Base-by-base conservation (phyloP, 2,329 filamentous ascomycete species). In the Alternaria tenuissima region DNA sequence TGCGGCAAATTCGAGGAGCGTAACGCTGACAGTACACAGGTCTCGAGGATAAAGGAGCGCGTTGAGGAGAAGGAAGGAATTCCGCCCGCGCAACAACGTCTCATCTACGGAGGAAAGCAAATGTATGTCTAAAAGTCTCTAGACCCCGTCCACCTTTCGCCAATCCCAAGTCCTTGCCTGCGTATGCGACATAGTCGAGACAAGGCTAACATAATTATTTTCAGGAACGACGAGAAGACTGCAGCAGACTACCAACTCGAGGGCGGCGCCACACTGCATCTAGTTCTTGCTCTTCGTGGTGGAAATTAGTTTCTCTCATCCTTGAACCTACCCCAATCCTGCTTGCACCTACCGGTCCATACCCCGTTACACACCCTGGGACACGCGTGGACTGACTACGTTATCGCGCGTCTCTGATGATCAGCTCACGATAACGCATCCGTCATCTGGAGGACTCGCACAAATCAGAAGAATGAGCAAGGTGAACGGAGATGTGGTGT, bases 11-110 rank as follows among this genome's bases (percentile, higher is more conserved):
- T 14, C 30, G 1, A 3, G 16, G 4, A n/a, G 41, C 22, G 5
- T 20, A 11, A 56, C 42, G 54, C 65, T 72, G 53, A 74, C 44
- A 38, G 4, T 7, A 16, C 8, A 20, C 16, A 96, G 93, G 92
- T 98, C 71, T 90, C 91, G 41, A 89, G 94, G 79, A 98, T 99
- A 86, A 99, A 99, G 86, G 95, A 98, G 82, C 94, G 94, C 75
- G 95, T 99, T 57, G 95, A 99, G 81, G 95, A 99, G 84, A 98
- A 98, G 83, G 95, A 98, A 79, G 95, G 95, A 58, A 99, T 99
- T 73, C 94, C 95, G 43, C 95, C 95, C 1, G 93, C 95, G 18
- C 95, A 99, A 82, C 95, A 99, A 82, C 90, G 95, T 60, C 84
- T 99, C 68, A 99, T 99, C 75, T 97, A 91, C 77, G 93, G 94